A percentile compares a stretch with the other conserved stretches of the same genome.
phyloP scores from a whole-genome alignment of 371 early-diverging fungal species.

The Lichtheimia ramosa region DNA sequence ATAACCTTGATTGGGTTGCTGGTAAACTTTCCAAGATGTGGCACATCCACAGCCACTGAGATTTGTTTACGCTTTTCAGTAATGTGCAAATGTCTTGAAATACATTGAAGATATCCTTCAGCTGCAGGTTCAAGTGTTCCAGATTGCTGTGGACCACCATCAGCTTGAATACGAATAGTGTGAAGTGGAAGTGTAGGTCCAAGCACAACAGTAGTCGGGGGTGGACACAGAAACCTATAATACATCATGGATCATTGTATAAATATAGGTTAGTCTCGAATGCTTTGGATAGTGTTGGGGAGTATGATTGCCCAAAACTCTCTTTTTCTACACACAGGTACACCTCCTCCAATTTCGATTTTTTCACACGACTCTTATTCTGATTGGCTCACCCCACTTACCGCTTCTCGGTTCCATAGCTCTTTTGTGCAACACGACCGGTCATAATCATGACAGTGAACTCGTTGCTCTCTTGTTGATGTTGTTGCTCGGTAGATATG shows the following conservation, averaged over 20 bases:
- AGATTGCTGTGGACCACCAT: background rate
- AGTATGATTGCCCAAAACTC: too few relatives aligned
- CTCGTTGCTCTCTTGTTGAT: background rate
- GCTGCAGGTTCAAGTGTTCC: background rate
- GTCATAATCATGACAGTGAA: slow-evolving; percentile 68
- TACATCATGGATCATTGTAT: background rate
- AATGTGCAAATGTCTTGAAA: slow-evolving; percentile 74
- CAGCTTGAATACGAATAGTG: background rate
- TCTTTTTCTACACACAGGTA: too few relatives aligned
- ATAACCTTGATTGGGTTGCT: slow-evolving; percentile 76
- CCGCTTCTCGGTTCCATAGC: slow-evolving; percentile 79
- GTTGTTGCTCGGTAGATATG: background rate
- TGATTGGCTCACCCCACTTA: slow-evolving; percentile 6
- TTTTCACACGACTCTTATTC: too few relatives aligned
- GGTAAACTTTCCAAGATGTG: slow-evolving; percentile 60
- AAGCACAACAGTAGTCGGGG: background rate
- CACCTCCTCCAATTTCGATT: too few relatives aligned
- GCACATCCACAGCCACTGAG: slow-evolving; percentile 62
- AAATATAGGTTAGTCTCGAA: too few relatives aligned
- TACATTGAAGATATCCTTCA: slow-evolving; percentile 41
- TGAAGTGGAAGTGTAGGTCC: background rate
- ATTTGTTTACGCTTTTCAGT: slow-evolving; percentile 76
- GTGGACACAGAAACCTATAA: background rate
- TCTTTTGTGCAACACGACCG: slow-evolving; percentile 77
- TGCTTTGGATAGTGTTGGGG: too few relatives aligned